Evolutionary conservation across 2,329 filamentous ascomycete genomes (phyloP).

Genomic region (Cytospora piceicola): DNA sequence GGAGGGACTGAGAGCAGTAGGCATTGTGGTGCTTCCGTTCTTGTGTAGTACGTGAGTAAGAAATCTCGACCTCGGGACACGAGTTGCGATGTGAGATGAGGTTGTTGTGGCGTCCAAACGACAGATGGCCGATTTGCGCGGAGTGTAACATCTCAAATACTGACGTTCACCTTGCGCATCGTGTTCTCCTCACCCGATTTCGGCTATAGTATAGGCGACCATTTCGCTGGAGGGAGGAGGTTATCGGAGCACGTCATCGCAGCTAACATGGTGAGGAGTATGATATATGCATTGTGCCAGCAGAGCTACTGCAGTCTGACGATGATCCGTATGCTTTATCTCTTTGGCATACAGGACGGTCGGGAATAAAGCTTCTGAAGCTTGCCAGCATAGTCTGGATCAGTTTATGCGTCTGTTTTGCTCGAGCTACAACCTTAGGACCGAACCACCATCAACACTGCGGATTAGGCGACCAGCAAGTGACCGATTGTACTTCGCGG

Average conservation of each 20-base stretch:
- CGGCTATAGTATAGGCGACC: background rate
- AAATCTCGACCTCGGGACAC: slow-evolving; percentile 19
- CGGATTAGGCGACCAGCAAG: too few species aligned
- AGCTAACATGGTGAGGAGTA: slow-evolving; percentile 30
- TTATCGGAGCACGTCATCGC: slow-evolving; percentile 25
- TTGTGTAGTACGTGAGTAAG: background rate
- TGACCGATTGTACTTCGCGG: too few species aligned
- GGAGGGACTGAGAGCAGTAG: slow-evolving; percentile 21
- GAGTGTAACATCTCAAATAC: background rate
- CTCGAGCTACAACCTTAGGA: too few species aligned
- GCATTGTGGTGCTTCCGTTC: slow-evolving; percentile 3
- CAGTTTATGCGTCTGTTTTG: background rate
- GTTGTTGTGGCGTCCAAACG: background rate
- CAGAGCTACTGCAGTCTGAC: slow-evolving; percentile 19
- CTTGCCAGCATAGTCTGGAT: background rate
- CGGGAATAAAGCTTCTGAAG: slow-evolving; percentile 2
- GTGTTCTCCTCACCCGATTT: background rate
- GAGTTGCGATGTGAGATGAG: background rate
- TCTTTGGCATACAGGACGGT: background rate
- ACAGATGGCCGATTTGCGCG: background rate
- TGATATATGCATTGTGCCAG: background rate
- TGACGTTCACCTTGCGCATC: background rate
- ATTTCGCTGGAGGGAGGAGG: background rate
- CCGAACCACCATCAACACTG: too few species aligned
- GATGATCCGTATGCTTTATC: slow-evolving; percentile 1